Base-by-base conservation (phyloP, 805 yeast genomes). In the Suhomyces kilbournensis region DNA sequence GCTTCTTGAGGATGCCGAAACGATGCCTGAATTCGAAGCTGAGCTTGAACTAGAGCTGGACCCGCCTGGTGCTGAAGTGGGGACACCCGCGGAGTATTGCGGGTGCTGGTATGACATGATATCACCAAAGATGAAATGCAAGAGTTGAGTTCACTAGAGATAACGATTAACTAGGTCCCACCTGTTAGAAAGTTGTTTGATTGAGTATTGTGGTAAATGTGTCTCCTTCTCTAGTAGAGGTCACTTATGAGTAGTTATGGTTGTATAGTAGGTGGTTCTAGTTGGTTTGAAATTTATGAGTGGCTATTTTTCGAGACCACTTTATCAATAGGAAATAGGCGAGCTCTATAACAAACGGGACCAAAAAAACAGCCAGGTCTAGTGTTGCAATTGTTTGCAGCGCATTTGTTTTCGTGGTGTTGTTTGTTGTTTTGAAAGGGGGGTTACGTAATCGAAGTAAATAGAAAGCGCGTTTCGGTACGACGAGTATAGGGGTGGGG, bases 371-470 rank as follows among this genome's bases (percentile, higher is more conserved):
- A 38, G 22, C 14, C 40, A 9, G 19, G 22, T 17, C 3, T 38
- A 17, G 42, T 19, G 20, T 10, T 38, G 5, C 14, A 17, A 38
- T 38, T 38, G 42, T 38, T 35, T 38, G 42, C 40, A 45, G 34
- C 39, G 47, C 47, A 45, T 30, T 28, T 45, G 38, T 45, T 45
- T 30, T 42, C 30, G 26, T 42, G 45, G 42, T 32, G 48, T 19
- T 46, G 48, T 46, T 46, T 46, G 48, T 46, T 46, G 34, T 34
- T 19, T 20, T 35, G 43, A 19, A 26, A 46, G 48, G 48, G 48
- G 48, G 48, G 28, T 45, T 45, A 45, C 40, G 48, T 45, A 45
- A 45, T 8, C 19, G 19, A 25, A n/a, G 22, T 26, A 26, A 23
- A 42, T 12, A 30, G 17, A 14, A 42, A 45, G 38, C 40, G 48